Percentiles rank a stretch among this genome's conserved stretches.
Conservation (phyloP, 371 early-diverging fungal genomes). For the Apophysomyces elegans region DNA sequence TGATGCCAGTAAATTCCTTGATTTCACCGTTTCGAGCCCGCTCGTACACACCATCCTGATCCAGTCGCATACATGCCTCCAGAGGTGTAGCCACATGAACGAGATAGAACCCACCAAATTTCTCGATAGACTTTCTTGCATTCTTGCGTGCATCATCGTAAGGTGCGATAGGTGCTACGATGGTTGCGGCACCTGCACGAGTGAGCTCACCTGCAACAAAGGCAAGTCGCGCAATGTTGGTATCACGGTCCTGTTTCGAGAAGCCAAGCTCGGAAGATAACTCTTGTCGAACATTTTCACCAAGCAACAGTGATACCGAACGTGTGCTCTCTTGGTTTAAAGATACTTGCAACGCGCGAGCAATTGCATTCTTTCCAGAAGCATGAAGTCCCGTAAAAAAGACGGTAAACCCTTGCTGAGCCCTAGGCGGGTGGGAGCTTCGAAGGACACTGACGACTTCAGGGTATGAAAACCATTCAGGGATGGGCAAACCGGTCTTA, state of each 20-base stretch:
- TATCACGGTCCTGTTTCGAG: constrained; percentile 81
- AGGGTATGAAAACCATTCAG: constrained; percentile 96
- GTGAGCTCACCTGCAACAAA: constrained; percentile 88
- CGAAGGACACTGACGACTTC: constrained; percentile 87
- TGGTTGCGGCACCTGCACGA: constrained; percentile 84
- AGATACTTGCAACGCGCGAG: constrained; percentile 82
- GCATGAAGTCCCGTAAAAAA: constrained; percentile 88
- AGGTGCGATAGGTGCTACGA: constrained; percentile 90
- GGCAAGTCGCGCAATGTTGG: constrained; percentile 81
- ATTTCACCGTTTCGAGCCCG: constrained; percentile 79
- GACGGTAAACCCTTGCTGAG: constrained; percentile 86
- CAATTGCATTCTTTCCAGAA: constrained; percentile 78
- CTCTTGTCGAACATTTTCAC: constrained; percentile 85
- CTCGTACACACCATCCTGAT: constrained; percentile 80
- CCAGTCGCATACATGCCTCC: constrained; percentile 75
- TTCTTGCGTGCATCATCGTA: constrained; percentile 75
- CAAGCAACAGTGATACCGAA: constrained; percentile 79
- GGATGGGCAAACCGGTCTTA: constrained; percentile 84
- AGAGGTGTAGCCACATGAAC: constrained; percentile 87
- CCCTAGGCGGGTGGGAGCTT: constrained; percentile 82
- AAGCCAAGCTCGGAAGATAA: constrained; percentile 83
- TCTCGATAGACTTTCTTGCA: constrained; percentile 64
- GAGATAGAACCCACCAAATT: constrained; percentile 81
- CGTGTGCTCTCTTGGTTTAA: constrained; percentile 87
- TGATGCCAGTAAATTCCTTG: constrained; percentile 87